These are phyloP conservation scores for Termitomyces sp. DNA, from an alignment of 768 basidiomycete species.

Conservation along the genomic window DNA sequence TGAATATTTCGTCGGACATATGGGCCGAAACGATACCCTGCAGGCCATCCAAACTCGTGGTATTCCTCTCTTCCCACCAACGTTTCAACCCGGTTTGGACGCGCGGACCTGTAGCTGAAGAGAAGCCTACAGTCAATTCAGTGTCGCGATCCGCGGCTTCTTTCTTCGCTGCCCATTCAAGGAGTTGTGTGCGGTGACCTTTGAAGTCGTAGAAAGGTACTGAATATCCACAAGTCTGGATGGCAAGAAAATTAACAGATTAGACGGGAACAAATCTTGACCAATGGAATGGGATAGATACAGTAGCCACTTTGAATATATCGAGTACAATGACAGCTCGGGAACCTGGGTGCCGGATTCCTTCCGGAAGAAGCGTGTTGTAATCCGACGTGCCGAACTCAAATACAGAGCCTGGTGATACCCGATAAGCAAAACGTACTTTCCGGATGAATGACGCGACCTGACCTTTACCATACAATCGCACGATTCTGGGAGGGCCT, in stretches of 20 bases:
- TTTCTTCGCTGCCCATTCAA: constrained; percentile 44
- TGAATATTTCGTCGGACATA: constrained; percentile 20
- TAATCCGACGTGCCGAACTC: constrained; percentile 67
- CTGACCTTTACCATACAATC: constrained; percentile 61
- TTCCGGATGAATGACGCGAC: constrained; percentile 13
- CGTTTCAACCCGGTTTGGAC: constrained; percentile 43
- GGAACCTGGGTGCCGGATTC: constrained; percentile 52
- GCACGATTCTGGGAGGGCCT: constrained; percentile 53
- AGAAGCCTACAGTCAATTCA: constrained; percentile 21
- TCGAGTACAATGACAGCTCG: constrained; percentile 60
- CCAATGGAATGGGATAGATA: constrained; percentile 20
- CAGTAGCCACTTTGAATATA: constrained; percentile 54
- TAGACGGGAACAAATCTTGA: neutral
- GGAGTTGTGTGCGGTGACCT: constrained; percentile 52
- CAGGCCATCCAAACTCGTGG: constrained; percentile 56
- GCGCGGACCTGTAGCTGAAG: constrained; percentile 18
- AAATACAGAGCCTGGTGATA: constrained; percentile 46
- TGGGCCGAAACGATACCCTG: constrained; percentile 40
- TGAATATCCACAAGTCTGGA: constrained; percentile 65
- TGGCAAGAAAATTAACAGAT: neutral
- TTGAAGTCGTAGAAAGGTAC: constrained; percentile 62
- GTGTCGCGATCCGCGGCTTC: constrained; percentile 38
- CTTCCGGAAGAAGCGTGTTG: constrained; percentile 44
- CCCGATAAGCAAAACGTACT: constrained; percentile 5
- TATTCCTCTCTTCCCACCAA: constrained; percentile 57